Evolutionary conservation across 306 rosid genomes (phyloP), one percentile per base, ranked within the genome.

Genomic region (Cucurbita maxima): DNA sequence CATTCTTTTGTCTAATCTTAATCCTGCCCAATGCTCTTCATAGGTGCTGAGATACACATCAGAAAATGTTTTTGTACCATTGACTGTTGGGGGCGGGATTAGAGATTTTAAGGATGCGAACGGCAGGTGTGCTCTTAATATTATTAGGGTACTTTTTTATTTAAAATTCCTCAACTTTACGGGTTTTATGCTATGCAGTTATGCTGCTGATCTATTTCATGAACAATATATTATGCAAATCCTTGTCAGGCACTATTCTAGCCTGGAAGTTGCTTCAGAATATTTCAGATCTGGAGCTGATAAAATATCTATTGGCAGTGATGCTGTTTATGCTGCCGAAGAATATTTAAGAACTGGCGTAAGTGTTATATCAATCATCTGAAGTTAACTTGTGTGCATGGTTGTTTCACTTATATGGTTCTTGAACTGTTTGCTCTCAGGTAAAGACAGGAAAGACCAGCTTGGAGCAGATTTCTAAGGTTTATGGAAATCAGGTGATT

Each of bases 251-350:
- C 82, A 88, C 84, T 89, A 94, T 84, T 85, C 97, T 83, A 94
- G 99, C 82, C 84, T 94, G 89, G 92, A 91, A 83, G 99, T 94
- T 84, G 99, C 97, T 75, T 87, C 97, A 41, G 99, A 94, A 83
- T 94, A 91, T 82, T 94, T 94, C 78, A 89, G 99, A 83, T 91
- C 97, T 56, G 99, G 99, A 30, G 99, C 99, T 63, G 99, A 94
- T 80, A 94, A 94, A 84, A 94, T 94, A 76, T 94, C 97, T 38
- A 91, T 94, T 36, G 99, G 99, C 81, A 94, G 99, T 67, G 96
- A 94, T 79, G 99, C 97, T 30, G 97, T 91, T 63, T 94, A 89
- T 87, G 95, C 99, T 77, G 96, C 99, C 8, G 96, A 94, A 82
- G 91, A 94, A 81, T 89, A 87, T 85, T 16, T 89, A 76, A 91